phyloP scores from a whole-genome alignment of 2,329 filamentous ascomycete genomes.

The Diaporthe sp. region DNA sequence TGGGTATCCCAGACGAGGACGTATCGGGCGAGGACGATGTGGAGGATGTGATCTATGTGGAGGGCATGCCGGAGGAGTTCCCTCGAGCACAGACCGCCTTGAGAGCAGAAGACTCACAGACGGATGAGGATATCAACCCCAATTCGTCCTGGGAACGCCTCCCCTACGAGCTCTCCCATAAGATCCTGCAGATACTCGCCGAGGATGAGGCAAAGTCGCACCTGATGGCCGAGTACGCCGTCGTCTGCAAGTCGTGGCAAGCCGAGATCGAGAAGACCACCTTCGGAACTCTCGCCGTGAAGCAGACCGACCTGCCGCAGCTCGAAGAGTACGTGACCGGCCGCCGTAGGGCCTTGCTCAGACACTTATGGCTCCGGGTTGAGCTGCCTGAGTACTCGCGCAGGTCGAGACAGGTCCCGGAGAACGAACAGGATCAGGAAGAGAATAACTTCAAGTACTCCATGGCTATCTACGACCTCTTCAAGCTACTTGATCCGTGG shows the following conservation, averaged over 20 bases:
- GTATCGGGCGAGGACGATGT: background rate
- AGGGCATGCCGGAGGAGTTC: background rate
- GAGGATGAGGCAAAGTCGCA: constrained; percentile 34
- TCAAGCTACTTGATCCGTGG: constrained; percentile 46
- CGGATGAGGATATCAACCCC: constrained; percentile 6
- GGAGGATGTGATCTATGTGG: background rate
- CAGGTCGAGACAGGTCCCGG: constrained; percentile 41
- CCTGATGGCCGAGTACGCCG: constrained; percentile 45
- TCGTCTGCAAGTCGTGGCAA: constrained; percentile 48
- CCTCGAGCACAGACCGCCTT: background rate
- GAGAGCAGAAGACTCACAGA: background rate
- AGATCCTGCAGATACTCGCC: constrained; percentile 38
- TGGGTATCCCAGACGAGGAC: background rate
- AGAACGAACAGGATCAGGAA: constrained; percentile 46
- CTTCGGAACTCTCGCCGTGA: constrained; percentile 44
- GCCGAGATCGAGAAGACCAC: constrained; percentile 45
- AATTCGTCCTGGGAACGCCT: constrained; percentile 36
- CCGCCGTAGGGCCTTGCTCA: constrained; percentile 43
- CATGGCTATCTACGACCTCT: constrained; percentile 44
- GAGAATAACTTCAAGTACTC: constrained; percentile 47
- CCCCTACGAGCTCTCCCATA: constrained; percentile 40
- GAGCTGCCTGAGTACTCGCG: constrained; percentile 44
- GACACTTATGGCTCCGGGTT: constrained; percentile 43
- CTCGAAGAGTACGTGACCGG: constrained; percentile 45
- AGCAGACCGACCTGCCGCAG: constrained; percentile 40